phyloP scores from a whole-genome alignment of 2,329 filamentous ascomycete genomes.

The Talaromyces sp. region DNA sequence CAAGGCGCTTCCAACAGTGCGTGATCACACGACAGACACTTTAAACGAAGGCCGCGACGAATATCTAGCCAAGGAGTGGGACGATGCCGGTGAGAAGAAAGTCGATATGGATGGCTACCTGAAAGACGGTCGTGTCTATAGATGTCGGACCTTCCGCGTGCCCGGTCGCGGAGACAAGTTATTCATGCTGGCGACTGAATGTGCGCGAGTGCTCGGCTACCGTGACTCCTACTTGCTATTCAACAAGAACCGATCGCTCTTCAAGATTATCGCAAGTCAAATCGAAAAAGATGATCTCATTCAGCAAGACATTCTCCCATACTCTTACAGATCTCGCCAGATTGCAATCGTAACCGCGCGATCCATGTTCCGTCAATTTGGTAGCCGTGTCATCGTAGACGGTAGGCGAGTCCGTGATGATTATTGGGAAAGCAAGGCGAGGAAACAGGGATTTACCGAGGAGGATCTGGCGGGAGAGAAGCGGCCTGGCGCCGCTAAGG shows the following conservation, averaged over 20 bases:
- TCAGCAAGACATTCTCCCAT: conserved; percentile 88
- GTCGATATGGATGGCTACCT: conserved; percentile 79
- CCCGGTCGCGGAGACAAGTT: conserved; percentile 87
- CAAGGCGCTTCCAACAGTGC: conserved; percentile 90
- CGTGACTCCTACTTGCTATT: conserved; percentile 97
- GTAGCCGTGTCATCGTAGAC: conserved; percentile 85
- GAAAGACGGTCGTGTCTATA: conserved; percentile 78
- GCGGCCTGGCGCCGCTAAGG: conserved; percentile 84
- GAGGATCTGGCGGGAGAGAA: conserved; percentile 95
- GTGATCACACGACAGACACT: conserved; percentile 96
- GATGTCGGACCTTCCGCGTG: conserved; percentile 89
- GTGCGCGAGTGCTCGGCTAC: conserved; percentile 87
- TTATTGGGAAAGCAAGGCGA: conserved; percentile 96
- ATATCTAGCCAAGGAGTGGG: conserved; percentile 88
- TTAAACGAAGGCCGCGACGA: conserved; percentile 85
- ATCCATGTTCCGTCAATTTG: conserved; percentile 98
- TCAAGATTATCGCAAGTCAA: conserved; percentile 96
- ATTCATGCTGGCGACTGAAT: conserved; percentile 98
- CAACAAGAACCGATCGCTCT: conserved; percentile 95
- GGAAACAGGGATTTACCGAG: conserved; percentile 97
- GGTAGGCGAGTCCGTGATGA: conserved; percentile 91
- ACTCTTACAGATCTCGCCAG: conserved; percentile 96
- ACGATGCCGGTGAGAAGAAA: conserved; percentile 92
- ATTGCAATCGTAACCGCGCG: conserved; percentile 96
- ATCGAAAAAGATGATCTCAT: conserved; percentile 96